Conservation (phyloP, 345 rosid species). For the Punica granatum region DNA sequence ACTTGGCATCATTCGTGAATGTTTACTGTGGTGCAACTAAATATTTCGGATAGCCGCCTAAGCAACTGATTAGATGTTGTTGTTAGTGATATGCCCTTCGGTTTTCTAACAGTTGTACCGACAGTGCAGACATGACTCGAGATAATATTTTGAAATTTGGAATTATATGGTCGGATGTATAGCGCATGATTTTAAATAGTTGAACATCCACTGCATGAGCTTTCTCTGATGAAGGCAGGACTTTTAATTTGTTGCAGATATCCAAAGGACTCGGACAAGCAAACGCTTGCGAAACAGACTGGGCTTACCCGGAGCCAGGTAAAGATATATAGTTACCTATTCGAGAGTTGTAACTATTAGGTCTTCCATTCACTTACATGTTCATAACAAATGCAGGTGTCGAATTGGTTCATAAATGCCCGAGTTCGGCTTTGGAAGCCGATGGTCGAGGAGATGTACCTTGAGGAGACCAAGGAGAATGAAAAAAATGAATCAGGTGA, state of each 20-base stretch:
- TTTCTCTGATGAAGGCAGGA: not conserved
- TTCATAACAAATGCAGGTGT: slow-evolving; percentile 27
- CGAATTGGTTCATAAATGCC: slow-evolving; percentile 78
- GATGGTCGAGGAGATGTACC: slow-evolving; percentile 78
- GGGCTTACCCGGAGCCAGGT: slow-evolving; percentile 83
- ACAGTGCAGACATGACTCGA: too few relatives aligned
- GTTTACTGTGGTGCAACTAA: not conserved
- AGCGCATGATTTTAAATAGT: too few relatives aligned
- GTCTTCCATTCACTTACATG: not conserved
- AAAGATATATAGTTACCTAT: not conserved
- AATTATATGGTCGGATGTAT: too few relatives aligned
- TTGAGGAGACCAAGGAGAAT: slow-evolving; percentile 46
- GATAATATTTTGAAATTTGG: too few relatives aligned
- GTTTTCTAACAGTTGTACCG: too few relatives aligned
- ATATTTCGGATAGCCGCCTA: too few relatives aligned
- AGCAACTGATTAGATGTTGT: too few relatives aligned
- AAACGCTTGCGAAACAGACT: slow-evolving; percentile 72
- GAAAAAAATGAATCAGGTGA: slow-evolving; percentile 22
- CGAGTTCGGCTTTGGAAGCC: slow-evolving; percentile 89
- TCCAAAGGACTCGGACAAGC: slow-evolving; percentile 79
- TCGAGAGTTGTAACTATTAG: not conserved
- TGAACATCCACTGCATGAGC: not conserved
- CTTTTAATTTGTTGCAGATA: slow-evolving; percentile 27
- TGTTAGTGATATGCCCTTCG: too few relatives aligned
- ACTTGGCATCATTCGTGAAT: too few relatives aligned